Base-by-base conservation (phyloP, 2,329 filamentous ascomycete species). In the Byssochlamys sp. region DNA sequence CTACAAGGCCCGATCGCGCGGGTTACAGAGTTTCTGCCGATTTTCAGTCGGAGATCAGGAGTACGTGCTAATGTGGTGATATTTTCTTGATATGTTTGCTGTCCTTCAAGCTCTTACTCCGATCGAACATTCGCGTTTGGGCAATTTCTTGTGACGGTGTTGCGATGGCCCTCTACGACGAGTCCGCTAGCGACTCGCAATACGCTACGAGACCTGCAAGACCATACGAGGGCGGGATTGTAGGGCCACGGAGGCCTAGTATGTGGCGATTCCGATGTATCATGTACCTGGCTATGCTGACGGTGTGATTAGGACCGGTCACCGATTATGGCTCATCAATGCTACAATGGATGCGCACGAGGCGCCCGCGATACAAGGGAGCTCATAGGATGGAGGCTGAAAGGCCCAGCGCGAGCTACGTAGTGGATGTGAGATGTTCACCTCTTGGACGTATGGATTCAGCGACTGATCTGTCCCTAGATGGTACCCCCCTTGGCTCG, bases 271-370 rank as follows among this genome's bases (percentile, higher is more conserved):
- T 25, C 24, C 10, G 1, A 7, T 33, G 49, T 53, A 35, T 35
- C 35, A 51, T 24, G 6, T 50, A 45, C 19, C 53, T 49, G 25
- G 31, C 9, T 14, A 25, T 25, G 45, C 33, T 56, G n/a, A 50
- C 27, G 25, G n/a, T 14, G 53, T 45, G 64, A 56, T 61, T 19
- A 95, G 90, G 91, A 62, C 88, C 91, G 51, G 90, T 95, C 12
- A 96, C 91, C 51, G 91, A 96, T 74, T 96, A 96, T 81, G 88
- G 90, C 67, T 87, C 91, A 26, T 94, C 90, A 9, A 83, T 95
- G 71, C 86, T 89, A 55, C 89, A 95, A 73, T 99, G 90, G 89
- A 90, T 95, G 82, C 87, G 88, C 67, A 84, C 90, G 68, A 85
- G 92, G 57, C 82, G 85, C 66, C 87, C 88, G 28, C 85, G 85